Base-by-base conservation (phyloP, 371 early-diverging fungal species). In the Apophysomyces elegans region DNA sequence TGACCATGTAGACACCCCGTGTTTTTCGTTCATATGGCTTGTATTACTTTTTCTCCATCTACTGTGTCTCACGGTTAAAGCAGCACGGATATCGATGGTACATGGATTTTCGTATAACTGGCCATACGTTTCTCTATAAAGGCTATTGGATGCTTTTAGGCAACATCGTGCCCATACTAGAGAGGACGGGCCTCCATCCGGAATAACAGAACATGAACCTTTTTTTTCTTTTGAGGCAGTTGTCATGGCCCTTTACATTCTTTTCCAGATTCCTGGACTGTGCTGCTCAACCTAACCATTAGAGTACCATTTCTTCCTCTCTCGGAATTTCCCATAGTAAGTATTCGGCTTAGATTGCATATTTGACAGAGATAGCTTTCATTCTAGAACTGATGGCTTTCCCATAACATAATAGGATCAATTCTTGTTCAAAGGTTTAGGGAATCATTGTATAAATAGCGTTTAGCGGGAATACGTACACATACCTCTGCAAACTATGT, bases 151-250 rank as follows among this genome's bases (percentile, higher is more conserved):
- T 43, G 43, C 14, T 12, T 14, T 14, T 14, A 9, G 14, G 9
- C 43, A 43, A 43, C 43, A 43, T 43, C 9, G 14, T 47, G 13
- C 2, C 21, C n/a, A 47, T 2, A n/a, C 1, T 47, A 13, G 16
- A 14, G 68, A 64, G 3, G 58, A 46, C 7, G 73, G 75, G 11
- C 58, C 70, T 13, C 50, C 70, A 5, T 58, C 70, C 36, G 62
- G 70, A 35, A 37, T 61, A 1, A 45, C 66, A 5, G 66, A 63
- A 37, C 63, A 66, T 36, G 65, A 62, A 13, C 63, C 59, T 41
- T 26, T 26, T 26, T 2, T 26, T 26, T 26, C 3, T 26, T 2
- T 26, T 1, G 32, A 2, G 3, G 56, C 64, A 26, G 44, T 37
- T 5, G 58, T 59, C 7, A 66, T 41, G 41, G 11, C 41, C 32